phyloP scores from a whole-genome alignment of 2,329 filamentous ascomycete species.

The Arthroderma uncinatum region DNA sequence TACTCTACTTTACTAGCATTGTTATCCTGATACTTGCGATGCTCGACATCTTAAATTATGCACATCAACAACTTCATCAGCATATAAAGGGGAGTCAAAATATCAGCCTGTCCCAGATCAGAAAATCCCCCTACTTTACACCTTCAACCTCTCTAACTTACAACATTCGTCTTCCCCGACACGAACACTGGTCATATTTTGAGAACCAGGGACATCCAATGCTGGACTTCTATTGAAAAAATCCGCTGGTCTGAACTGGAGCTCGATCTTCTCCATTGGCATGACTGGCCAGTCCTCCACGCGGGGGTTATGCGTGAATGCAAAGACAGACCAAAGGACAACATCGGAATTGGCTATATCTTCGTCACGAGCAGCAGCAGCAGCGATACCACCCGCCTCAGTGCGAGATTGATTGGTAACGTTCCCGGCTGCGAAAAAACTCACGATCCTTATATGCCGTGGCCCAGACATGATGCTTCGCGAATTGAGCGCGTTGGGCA shows the following conservation, averaged over 20 bases:
- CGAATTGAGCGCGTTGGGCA: conserved; percentile 38
- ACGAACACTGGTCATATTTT: conserved; percentile 19
- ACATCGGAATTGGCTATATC: conserved; percentile 36
- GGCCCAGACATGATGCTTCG: conserved; percentile 42
- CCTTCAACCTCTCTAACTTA: neutral
- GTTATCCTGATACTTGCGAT: too few species aligned
- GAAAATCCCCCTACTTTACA: neutral
- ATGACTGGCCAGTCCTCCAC: conserved; percentile 42
- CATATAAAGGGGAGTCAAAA: neutral
- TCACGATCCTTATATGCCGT: conserved; percentile 42
- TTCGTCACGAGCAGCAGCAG: conserved; percentile 35
- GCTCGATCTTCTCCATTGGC: conserved; percentile 39
- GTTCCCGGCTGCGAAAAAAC: conserved; percentile 38
- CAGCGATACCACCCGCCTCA: conserved; percentile 36
- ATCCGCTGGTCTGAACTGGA: conserved; percentile 38
- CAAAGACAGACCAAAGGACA: conserved; percentile 42
- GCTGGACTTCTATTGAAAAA: conserved; percentile 42
- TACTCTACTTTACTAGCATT: too few species aligned
- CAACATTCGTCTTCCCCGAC: conserved; percentile 7
- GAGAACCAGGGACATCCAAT: conserved; percentile 36
- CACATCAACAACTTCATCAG: too few species aligned
- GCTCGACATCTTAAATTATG: too few species aligned
- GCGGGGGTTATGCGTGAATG: conserved; percentile 42
- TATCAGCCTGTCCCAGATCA: neutral
- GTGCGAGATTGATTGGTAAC: conserved; percentile 38